Conservation (phyloP, 352 stramenopile genomes). For the Pythium rishiriense region DNA sequence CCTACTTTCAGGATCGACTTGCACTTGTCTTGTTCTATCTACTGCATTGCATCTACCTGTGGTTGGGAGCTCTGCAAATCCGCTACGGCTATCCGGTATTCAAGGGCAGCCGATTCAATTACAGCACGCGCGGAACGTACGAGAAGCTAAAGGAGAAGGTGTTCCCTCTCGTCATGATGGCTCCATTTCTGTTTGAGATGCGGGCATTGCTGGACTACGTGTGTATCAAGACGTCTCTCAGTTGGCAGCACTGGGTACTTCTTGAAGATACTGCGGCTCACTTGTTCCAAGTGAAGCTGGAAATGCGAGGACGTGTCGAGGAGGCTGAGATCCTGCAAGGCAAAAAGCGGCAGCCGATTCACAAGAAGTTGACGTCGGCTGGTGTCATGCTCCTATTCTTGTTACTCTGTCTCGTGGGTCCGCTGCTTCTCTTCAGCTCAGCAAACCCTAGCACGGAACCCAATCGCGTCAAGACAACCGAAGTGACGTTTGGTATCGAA, state of each 20-base stretch:
- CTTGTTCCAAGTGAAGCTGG: constrained; percentile 73
- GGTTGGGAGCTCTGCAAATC: constrained; percentile 75
- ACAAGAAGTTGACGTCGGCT: constrained; percentile 63
- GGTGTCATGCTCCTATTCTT: constrained; percentile 81
- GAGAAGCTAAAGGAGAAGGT: constrained; percentile 56
- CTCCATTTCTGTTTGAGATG: constrained; percentile 89
- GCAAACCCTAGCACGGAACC: constrained; percentile 79
- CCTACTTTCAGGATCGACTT: constrained; percentile 77
- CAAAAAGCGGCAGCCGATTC: constrained; percentile 72
- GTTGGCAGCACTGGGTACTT: constrained; percentile 78
- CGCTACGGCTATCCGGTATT: constrained; percentile 87
- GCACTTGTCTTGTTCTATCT: constrained; percentile 80
- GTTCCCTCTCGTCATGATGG: constrained; percentile 77
- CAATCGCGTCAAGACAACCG: constrained; percentile 66
- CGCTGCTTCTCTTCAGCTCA: constrained; percentile 83
- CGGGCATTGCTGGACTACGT: constrained; percentile 84
- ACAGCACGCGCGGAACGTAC: constrained; percentile 48
- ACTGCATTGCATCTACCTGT: constrained; percentile 78
- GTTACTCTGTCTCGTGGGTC: constrained; percentile 73
- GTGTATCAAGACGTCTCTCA: constrained; percentile 84
- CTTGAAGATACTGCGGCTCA: constrained; percentile 84
- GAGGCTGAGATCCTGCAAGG: constrained; percentile 75
- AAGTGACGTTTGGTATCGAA: constrained; percentile 70
- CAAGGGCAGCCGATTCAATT: constrained; percentile 81
- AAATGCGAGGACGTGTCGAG: constrained; percentile 71